These are phyloP conservation scores for Xylariaceae sp. DNA, from an alignment of 2,329 filamentous ascomycete species.

Conservation along the genomic window DNA sequence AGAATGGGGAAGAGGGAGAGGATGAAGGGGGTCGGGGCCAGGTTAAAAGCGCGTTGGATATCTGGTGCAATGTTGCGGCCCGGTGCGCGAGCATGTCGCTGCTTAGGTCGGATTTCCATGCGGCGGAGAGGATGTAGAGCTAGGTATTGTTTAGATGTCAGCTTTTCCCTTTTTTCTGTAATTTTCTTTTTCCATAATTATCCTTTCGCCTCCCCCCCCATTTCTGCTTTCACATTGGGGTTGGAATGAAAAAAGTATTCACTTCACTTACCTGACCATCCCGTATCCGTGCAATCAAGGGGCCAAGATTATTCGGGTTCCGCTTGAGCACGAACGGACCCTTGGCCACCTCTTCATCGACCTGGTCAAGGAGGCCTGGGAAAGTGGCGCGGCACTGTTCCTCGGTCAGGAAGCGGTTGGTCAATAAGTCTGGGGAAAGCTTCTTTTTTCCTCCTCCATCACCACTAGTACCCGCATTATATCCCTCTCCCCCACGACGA, in stretches of 20 bases:
- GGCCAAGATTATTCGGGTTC: conserved; percentile 34
- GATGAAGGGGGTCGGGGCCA: conserved; percentile 32
- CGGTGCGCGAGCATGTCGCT: conserved; percentile 43
- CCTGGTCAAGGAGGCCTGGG: conserved; percentile 41
- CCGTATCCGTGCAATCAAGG: conserved; percentile 38
- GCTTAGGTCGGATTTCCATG: conserved; percentile 37
- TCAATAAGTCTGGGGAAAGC: conserved; percentile 21
- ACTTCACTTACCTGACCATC: conserved; percentile 33
- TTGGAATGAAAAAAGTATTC: too few species aligned
- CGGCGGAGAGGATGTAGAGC: conserved; percentile 41
- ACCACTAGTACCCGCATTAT: conserved; percentile 18
- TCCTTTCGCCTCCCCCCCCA: background rate
- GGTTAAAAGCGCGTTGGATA: conserved; percentile 47
- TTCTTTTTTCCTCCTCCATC: conserved; percentile 10
- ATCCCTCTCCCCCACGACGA: conserved; percentile 18
- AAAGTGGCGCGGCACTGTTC: conserved; percentile 40
- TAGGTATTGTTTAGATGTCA: conserved; percentile 17
- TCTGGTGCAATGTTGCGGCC: conserved; percentile 46
- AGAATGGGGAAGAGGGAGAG: conserved; percentile 3
- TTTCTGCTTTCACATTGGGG: too few species aligned
- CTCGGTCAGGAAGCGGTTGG: conserved; percentile 36
- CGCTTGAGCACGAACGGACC: conserved; percentile 39
- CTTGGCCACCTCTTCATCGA: conserved; percentile 39
- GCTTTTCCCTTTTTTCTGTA: background rate
- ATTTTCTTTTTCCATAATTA: background rate